These are phyloP conservation scores for Fusarium irregulare DNA, from an alignment of 2,329 filamentous ascomycete species.

Conservation along the genomic window DNA sequence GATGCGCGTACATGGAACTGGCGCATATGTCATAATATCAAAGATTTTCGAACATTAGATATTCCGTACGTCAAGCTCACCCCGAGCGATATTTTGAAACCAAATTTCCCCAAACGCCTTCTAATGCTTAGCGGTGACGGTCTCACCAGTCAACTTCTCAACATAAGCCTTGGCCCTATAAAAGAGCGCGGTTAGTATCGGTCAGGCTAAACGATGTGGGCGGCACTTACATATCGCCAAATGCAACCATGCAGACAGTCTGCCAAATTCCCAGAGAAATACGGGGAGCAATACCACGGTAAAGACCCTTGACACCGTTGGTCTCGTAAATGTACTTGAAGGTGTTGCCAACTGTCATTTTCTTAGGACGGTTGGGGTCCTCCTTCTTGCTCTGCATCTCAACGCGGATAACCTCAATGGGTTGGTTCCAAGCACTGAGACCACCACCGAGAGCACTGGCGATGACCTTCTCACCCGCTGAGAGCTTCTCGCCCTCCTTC, in stretches of 20 bases:
- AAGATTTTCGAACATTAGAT: conserved; percentile 35
- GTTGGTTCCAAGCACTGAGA: conserved; percentile 98
- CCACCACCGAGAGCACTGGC: conserved; percentile 91
- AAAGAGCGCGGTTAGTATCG: conserved; percentile 39
- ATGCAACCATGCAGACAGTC: conserved; percentile 99
- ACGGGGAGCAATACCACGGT: conserved; percentile 93
- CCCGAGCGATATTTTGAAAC: conserved; percentile 31
- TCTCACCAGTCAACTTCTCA: conserved; percentile 73
- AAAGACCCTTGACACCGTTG: conserved; percentile 91
- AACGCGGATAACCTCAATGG: conserved; percentile 98
- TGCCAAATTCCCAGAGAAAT: conserved; percentile 98
- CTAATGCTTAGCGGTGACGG: conserved; percentile 75
- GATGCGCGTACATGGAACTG: neutral
- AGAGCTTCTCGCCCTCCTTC: conserved; percentile 81
- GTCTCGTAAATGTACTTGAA: conserved; percentile 87
- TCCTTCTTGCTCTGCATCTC: conserved; percentile 99
- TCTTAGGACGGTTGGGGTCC: conserved; percentile 98
- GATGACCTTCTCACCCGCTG: conserved; percentile 85
- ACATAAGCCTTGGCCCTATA: conserved; percentile 74
- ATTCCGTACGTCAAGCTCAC: conserved; percentile 35
- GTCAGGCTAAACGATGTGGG: neutral
- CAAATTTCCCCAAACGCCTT: conserved; percentile 50
- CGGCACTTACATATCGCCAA: conserved; percentile 90
- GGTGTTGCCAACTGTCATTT: conserved; percentile 94
- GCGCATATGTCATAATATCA: conserved; percentile 16